Conservation (phyloP, 306 rosid species). For the Herpetospermum pedunculosum region DNA sequence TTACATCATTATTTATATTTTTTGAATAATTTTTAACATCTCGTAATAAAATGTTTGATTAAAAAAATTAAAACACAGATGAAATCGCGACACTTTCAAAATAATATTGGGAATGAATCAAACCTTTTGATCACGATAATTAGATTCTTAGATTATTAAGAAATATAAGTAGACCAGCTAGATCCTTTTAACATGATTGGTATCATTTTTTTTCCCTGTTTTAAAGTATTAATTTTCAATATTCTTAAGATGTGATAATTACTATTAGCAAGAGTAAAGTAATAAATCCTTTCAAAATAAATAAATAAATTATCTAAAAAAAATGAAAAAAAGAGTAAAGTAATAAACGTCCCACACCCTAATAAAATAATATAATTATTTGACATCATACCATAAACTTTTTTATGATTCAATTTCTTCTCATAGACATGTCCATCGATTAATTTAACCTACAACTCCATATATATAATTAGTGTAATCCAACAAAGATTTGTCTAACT, state of each 20-base stretch:
- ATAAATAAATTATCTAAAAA: too few species aligned
- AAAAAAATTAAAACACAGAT: background rate
- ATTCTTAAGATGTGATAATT: background rate
- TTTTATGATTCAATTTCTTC: background rate
- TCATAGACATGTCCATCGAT: background rate
- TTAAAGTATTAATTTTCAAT: background rate
- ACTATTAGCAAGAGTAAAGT: background rate
- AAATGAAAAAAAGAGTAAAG: background rate
- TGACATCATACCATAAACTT: background rate
- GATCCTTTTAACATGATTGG: background rate
- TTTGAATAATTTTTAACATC: too few species aligned
- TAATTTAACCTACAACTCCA: background rate
- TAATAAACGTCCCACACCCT: background rate
- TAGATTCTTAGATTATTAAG: background rate
- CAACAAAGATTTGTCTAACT: background rate
- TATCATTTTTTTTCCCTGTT: background rate
- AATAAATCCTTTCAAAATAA: too few species aligned
- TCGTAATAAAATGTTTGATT: too few species aligned
- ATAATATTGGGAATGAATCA: background rate
- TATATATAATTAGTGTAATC: background rate
- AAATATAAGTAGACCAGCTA: background rate
- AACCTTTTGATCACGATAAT: background rate
- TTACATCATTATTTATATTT: too few species aligned
- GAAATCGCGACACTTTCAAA: background rate
- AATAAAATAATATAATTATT: background rate